Base-by-base conservation (phyloP, 306 rosid species). In the Quercus suber region DNA sequence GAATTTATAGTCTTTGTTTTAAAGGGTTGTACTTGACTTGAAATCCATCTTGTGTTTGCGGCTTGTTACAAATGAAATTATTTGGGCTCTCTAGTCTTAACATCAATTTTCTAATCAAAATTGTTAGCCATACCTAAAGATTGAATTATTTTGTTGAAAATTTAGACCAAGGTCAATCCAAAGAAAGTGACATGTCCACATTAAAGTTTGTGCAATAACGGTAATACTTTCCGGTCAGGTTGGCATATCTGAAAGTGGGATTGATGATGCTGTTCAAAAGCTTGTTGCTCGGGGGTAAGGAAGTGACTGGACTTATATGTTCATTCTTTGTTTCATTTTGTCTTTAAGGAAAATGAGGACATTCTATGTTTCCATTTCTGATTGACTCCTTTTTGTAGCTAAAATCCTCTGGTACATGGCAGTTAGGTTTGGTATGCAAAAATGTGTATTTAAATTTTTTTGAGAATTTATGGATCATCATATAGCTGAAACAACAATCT, bases 221-320 rank as follows among this genome's bases (percentile, higher is more conserved):
- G n/a, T n/a, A 55, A 73, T 65, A 49, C 57, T 83, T 79, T 65
- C 67, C 70, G 59, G 55, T 87, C 87, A 94, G 99, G 99, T 94
- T 82, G 99, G 99, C 65, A 89, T 94, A 76, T 90, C 97, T 85
- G 99, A 94, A 85, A 91, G 97, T 90, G 99, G 99, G 79, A 92
- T 94, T 88, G 99, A 92, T 68, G 93, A 89, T 85, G 99, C 99
- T 80, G 85, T 94, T 81, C 91, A 91, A 60, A 95, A 92, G 85
- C 87, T 95, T 79, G 99, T 95, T 83, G 92, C 94, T 72, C 92
- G 95, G 30, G 99, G 98, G 99, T 95, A 91, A 83, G 99, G 80
- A 75, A 33, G 73, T 84, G 74, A 59, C 53, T 37, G 84, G 41
- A 51, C 71, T 79, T 80, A 68, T 3, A 30, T 78, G 59, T 67